A percentile compares a stretch with the other conserved stretches of the same genome.
Conservation (phyloP, 495 filamentous ascomycete species). For the Talaromyces ruber region DNA sequence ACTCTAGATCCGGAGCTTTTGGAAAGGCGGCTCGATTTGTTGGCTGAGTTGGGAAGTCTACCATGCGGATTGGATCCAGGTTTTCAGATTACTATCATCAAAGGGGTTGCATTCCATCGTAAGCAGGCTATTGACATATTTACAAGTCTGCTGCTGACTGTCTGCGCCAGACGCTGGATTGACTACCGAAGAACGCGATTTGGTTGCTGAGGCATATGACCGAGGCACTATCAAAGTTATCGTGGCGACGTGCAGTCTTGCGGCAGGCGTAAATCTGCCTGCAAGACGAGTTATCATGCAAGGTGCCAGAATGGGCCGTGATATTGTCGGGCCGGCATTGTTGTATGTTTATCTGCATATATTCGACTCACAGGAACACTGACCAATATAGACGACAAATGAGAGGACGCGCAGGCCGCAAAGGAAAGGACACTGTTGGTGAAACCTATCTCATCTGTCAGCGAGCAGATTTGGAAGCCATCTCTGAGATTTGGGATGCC, state of each 20-base stretch:
- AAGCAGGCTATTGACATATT: conserved; percentile 12
- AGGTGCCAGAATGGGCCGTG: conserved; percentile 68
- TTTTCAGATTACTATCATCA: conserved; percentile 53
- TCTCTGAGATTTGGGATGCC: conserved; percentile 63
- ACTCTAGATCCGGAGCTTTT: conserved; percentile 37
- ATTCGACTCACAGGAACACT: neutral
- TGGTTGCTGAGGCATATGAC: conserved; percentile 68
- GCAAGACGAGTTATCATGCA: conserved; percentile 74
- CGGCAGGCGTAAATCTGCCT: conserved; percentile 74
- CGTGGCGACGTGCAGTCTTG: conserved; percentile 74
- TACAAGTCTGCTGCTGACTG: conserved; percentile 1
- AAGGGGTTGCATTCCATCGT: conserved; percentile 74
- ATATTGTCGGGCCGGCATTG: conserved; percentile 70
- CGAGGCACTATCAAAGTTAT: conserved; percentile 60
- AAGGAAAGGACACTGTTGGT: conserved; percentile 73
- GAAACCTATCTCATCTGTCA: conserved; percentile 76
- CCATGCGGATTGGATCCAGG: conserved; percentile 58
- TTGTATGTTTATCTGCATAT: conserved; percentile 34
- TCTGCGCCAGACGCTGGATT: conserved; percentile 54
- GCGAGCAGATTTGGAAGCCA: conserved; percentile 57
- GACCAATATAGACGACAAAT: conserved; percentile 57
- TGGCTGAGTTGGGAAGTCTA: conserved; percentile 60
- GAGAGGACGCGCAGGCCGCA: conserved; percentile 75
- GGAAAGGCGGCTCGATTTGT: conserved; percentile 54
- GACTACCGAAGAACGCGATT: conserved; percentile 71